Base-by-base conservation (phyloP, 106 monocot genomes). In the Alisma plantagoaquatica region DNA sequence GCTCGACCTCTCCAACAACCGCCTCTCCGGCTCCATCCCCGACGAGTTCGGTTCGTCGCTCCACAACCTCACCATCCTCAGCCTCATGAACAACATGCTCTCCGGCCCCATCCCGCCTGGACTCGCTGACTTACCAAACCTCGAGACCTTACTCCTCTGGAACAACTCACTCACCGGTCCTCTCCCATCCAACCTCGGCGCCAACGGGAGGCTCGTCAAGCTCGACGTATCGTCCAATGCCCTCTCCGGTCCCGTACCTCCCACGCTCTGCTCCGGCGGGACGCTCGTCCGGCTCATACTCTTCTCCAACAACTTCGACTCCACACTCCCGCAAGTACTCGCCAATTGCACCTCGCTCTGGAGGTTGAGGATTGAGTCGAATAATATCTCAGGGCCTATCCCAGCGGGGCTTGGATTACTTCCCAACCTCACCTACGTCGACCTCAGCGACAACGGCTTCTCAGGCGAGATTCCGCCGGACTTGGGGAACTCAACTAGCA, bases 181-280 rank as follows among this genome's bases (percentile, higher is more conserved):
- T 26, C 77, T 93, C 18, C 93, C 93, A 3, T 56, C 61, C 66
- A 44, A 23, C 55, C 77, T 93, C 8, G 93, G 93, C 23, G 33
- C 54, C 3, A 77, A 67, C 42, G 64, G 76, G 21, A 59, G 46
- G 67, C 66, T 93, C 29, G 74, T 56, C 67, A 77, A 75, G 59
- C 64, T 93, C 15, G 93, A 93, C 53, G 87, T 83, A 35, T 93
- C 93, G n/a, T 80, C 93, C 38, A 93, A 93, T 63, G 67, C 33
- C 27, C 75, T 93, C 47, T 41, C 80, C 53, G 87, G 93, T 18
- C 63, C 68, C 18, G 66, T 93, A 18, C 93, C 93, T 14, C 43
- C 67, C 9, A 31, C 54, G 9, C 54, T 93, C 41, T 93, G 93
- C 70, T 22, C 21, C 31, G 83, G 87, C 9, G 81, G 86, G 54